Percentiles rank a stretch among this genome's conserved stretches.
phyloP scores from a whole-genome alignment of 1,139 yeast genomes.

The Protomyces inouyei region DNA sequence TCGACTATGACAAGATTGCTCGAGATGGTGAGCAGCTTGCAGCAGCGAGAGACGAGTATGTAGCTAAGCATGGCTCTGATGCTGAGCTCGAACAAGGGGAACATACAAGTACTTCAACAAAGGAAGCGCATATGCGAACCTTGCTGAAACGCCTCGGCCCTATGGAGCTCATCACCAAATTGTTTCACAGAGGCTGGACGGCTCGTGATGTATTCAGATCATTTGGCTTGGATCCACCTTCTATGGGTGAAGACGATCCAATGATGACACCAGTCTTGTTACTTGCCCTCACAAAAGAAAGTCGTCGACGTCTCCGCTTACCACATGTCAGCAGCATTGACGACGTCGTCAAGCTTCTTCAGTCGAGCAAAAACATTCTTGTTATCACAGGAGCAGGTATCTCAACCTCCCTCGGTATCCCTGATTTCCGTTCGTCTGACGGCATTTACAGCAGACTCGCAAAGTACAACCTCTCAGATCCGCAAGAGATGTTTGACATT shows the following conservation, averaged over 20 bases:
- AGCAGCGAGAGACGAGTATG: too few relatives aligned
- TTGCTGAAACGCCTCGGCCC: slow-evolving; percentile 9
- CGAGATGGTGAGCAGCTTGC: too few relatives aligned
- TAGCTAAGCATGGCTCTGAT: too few relatives aligned
- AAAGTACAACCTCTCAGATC: slow-evolving; percentile 73
- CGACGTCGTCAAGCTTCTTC: slow-evolving; percentile 54
- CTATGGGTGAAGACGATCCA: neutral
- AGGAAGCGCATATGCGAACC: neutral
- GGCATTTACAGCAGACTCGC: slow-evolving; percentile 75
- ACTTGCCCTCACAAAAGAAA: slow-evolving; percentile 10
- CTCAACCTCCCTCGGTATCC: slow-evolving; percentile 86
- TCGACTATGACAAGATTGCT: too few relatives aligned
- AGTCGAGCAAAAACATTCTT: slow-evolving; percentile 56
- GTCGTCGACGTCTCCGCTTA: slow-evolving; percentile 17
- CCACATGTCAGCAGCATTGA: slow-evolving; percentile 51
- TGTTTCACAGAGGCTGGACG: neutral
- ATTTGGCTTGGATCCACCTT: neutral
- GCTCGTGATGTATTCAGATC: neutral
- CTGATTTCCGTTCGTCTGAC: slow-evolving; percentile 86
- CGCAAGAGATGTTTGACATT: slow-evolving; percentile 89
- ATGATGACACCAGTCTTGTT: slow-evolving; percentile 14
- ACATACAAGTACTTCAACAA: too few relatives aligned
- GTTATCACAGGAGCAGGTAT: slow-evolving; percentile 96
- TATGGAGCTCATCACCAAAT: slow-evolving; percentile 3
- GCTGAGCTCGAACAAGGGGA: too few relatives aligned